phyloP scores from a whole-genome alignment of 768 basidiomycete species.

The Lactarius tabidus region DNA sequence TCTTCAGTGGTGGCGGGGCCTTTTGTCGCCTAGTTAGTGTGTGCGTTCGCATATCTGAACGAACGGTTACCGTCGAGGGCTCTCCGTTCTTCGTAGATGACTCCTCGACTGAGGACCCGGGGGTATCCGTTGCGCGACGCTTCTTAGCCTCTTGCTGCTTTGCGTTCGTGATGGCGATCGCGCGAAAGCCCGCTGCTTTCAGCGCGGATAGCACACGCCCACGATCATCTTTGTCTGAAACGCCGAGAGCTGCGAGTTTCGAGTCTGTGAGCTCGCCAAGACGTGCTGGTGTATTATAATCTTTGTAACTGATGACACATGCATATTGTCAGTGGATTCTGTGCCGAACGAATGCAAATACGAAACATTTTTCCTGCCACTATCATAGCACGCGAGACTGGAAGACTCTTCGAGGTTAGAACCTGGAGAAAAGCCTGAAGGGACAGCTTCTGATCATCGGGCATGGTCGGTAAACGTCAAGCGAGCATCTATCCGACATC shows the following conservation, averaged over 20 bases:
- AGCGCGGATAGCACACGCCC: constrained; percentile 56
- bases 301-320: constrained; percentile 55
- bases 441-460: constrained; percentile 25
- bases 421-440: constrained; percentile 36
- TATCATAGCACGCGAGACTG: constrained; percentile 34
- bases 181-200: constrained; percentile 58
- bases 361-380: constrained; percentile 34
- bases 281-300: constrained; percentile 55
- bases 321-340: not conserved
- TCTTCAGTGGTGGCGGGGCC: constrained; percentile 44
- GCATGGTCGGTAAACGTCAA: constrained; percentile 7
- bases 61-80: constrained; percentile 14
- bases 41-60: not conserved
- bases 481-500: not conserved
- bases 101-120: not conserved
- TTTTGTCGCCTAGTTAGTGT: not conserved
- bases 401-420: constrained; percentile 29
- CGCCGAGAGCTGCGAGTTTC: constrained; percentile 53
- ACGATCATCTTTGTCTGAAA: constrained; percentile 63
- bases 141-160: constrained; percentile 24
- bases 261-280: constrained; percentile 56
- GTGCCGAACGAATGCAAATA: constrained; percentile 4
- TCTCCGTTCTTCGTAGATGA: constrained; percentile 1
- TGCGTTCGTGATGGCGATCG: constrained; percentile 19
- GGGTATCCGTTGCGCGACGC: constrained; percentile 13